Evolutionary conservation across 177 flowering plant species (phyloP).

Genomic region (Vitis hybrid): DNA sequence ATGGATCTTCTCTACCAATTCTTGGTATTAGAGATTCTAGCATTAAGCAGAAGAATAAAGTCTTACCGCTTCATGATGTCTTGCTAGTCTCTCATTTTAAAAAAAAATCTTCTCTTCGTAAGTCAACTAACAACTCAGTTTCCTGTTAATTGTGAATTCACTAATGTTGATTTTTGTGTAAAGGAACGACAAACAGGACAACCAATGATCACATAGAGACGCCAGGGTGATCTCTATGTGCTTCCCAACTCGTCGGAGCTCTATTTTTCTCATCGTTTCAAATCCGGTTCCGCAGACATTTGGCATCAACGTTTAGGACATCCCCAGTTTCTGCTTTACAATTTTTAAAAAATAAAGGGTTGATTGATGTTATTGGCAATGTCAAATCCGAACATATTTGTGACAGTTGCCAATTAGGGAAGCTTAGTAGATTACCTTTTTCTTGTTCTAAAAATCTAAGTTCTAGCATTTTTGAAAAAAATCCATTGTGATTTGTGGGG

Average conservation of each 20-base stretch:
- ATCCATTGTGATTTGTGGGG: too few species aligned
- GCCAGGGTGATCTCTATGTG: too few species aligned
- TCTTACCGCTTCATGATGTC: not conserved
- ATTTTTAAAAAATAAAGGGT: not conserved
- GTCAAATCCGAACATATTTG: not conserved
- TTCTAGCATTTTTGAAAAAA: too few species aligned
- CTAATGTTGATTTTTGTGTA: constrained; percentile 4
- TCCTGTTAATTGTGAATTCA: constrained; percentile 12
- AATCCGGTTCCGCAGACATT: not conserved
- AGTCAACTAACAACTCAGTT: constrained; percentile 10
- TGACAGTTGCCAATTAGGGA: constrained; percentile 3
- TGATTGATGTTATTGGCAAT: constrained; percentile 2
- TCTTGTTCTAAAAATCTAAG: too few species aligned
- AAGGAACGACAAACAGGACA: constrained; percentile 8
- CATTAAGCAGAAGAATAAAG: not conserved
- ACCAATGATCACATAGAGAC: too few species aligned
- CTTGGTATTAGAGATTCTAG: not conserved
- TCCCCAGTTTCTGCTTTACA: constrained; percentile 1
- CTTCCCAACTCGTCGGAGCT: too few species aligned
- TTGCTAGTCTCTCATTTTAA: not conserved
- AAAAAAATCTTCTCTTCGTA: constrained; percentile 10
- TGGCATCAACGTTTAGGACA: constrained; percentile 21
- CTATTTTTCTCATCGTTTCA: too few species aligned
- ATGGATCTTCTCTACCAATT: constrained; percentile 1
- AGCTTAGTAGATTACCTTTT: too few species aligned